Base-by-base conservation (phyloP, 352 stramenopile species). In the Globisporangium orthogonon region DNA sequence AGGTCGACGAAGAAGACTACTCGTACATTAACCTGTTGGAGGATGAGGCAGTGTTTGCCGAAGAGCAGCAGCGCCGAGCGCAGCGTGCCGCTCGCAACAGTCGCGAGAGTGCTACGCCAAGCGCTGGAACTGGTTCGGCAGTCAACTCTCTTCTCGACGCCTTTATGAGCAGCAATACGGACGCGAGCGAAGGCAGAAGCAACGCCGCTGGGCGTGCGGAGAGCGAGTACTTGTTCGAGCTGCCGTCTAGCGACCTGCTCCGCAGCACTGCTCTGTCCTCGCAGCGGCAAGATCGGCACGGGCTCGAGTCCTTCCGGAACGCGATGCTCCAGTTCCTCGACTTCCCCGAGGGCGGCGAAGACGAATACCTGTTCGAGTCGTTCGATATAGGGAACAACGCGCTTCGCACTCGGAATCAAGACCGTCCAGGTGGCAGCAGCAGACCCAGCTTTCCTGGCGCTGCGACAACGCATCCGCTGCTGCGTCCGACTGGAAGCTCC, bases 1-100 rank as follows among this genome's bases (percentile, higher is more conserved):
- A 93, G 63, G 80, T 89, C 13, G 80, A 93, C 47, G 83, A 93
- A 70, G 79, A 93, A 14, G 80, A 93, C 39, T 93, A 88, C 52
- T 93, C 78, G 18, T 91, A 91, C 54, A 56, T 87, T n/a, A 80
- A 76, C 49, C 71, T 91, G 53, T 51, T 92, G 4, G 78, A 91
- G 14, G 81, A 91, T 31, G 85, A 94, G 52, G 61, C 64, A 5
- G 53, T 71, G 14, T 86, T 83, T 57, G 52, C 65, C 0, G 76
- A 87, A 44, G 78, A 89, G 50, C 77, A 85, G 60, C 70, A 54
- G 31, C 74, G 77, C 60, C 70, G 76, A 30, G 43, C 57, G 45
- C 72, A 74, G 15, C 52, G 74, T 7, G 47, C 53, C 29, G 55
- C 62, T 48, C 67, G 67, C 50, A 61, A 43, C 50, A 61, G 46